A percentile compares a stretch with the other conserved stretches of the same genome.
Conservation (phyloP, 2,329 filamentous ascomycete species). For the Venturia effusa region DNA sequence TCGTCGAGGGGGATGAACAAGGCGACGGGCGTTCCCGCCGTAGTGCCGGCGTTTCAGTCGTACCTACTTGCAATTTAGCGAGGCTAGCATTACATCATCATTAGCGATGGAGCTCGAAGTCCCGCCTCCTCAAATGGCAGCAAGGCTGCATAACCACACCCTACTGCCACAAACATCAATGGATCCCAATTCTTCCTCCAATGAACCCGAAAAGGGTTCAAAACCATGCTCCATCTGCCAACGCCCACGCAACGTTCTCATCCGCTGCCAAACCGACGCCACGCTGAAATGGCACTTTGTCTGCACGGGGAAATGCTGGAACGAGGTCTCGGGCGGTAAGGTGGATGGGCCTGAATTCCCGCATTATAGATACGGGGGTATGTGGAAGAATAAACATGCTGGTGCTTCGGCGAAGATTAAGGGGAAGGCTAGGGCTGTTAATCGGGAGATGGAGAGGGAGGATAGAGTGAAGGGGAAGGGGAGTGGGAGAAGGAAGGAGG, state of each 20-base stretch:
- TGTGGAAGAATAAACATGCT: constrained; percentile 9
- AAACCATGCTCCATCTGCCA: constrained; percentile 33
- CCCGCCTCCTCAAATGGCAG: too few relatives aligned
- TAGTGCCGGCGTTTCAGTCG: too few relatives aligned
- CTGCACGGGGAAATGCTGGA: constrained; percentile 34
- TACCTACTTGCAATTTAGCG: too few relatives aligned
- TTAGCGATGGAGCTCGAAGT: too few relatives aligned
- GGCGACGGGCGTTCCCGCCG: too few relatives aligned
- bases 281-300: constrained; percentile 32
- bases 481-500: background rate
- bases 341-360: constrained; percentile 23
- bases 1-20: too few relatives aligned
- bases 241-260: constrained; percentile 26
- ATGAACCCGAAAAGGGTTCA: constrained; percentile 9
- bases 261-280: constrained; percentile 33
- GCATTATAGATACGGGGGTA: background rate
- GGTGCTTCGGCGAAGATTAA: background rate
- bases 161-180: background rate
- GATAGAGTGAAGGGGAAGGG: background rate
- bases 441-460: background rate
- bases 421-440: background rate
- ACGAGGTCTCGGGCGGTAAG: constrained; percentile 30
- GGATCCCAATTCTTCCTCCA: background rate
- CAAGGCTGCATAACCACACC: too few relatives aligned
- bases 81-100: too few relatives aligned